Evolutionary conservation across 176 grass and related monocot genomes (phyloP), one percentile per base, ranked within the genome.

Genomic region (Themeda triandra): DNA sequence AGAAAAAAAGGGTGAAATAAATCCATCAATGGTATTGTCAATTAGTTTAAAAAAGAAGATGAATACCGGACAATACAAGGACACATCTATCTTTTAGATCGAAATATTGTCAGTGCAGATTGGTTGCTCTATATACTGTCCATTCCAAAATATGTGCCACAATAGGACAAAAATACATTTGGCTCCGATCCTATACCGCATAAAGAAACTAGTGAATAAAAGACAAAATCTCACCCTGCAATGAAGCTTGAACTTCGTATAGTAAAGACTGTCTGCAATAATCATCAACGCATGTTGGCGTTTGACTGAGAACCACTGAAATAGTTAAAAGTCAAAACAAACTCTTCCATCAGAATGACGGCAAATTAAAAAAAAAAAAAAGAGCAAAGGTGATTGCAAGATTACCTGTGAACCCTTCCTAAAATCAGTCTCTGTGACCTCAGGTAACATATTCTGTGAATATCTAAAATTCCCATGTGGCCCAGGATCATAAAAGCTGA

Each of bases 261-360:
- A 96, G 84, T 98, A 98, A 69, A 98, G 87, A 70, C 15, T 86
- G 68, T 98, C 96, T 5, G 89, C 91, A 13, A 98, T 83, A 84
- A 95, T 96, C 87, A 98, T 59, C 83, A 98, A 83, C 31, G 96
- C 96, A 87, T 98, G 96, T 82, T 95, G 91, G 24, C 96, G 91
- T 86, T 94, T 98, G 70, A 98, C 86, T 56, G 96, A 91, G 87
- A 98, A 98, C 96, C 96, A 98, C 96, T 98, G 96, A 83, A 90
- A 89, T 76, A 86, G 28, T 90, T 46, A 17, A 86, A 86, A 56
- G 31, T 83, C 6, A 60, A 58, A 82, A 56, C 53, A 31, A 19
- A 69, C 18, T 59, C 14, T 27, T 77, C 35, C 48, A 69, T 69
- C 45, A 69, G 17, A 51, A 85, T 15, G n/a, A 31, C 11, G 24